Evolutionary conservation across 169 alveolate genomes (phyloP).

Genomic region (Theileria annulata): DNA sequence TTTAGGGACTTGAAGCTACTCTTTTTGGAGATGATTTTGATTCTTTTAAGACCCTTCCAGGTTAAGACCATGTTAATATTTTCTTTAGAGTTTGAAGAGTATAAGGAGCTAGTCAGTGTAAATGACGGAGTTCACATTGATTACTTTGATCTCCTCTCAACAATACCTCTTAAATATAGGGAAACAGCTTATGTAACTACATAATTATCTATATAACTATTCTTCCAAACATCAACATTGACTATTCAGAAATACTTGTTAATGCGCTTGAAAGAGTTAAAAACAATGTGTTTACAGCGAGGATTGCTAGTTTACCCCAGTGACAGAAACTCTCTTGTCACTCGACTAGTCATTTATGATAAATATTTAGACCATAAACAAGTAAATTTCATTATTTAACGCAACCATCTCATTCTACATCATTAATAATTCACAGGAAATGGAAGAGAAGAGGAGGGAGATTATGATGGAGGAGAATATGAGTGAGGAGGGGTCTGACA

Average conservation of each 20-base stretch:
- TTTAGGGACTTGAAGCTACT: constrained; percentile 45
- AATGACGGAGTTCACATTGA: constrained; percentile 43
- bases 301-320: constrained; percentile 31
- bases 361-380: constrained; percentile 16
- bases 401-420: background rate
- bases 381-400: background rate
- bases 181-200: constrained; percentile 46
- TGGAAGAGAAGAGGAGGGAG: constrained; percentile 1
- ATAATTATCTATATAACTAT: too few relatives aligned
- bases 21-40: constrained; percentile 42
- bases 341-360: constrained; percentile 32
- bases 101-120: background rate
- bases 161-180: constrained; percentile 44
- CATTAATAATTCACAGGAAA: background rate
- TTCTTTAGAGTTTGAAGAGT: constrained; percentile 8
- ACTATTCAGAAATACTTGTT: constrained; percentile 25
- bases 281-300: constrained; percentile 24
- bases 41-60: constrained; percentile 25
- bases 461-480: background rate
- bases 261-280: constrained; percentile 42
- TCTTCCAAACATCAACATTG: background rate
- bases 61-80: background rate
- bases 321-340: constrained; percentile 27
- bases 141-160: constrained; percentile 33
- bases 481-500: constrained; percentile 11